Evolutionary conservation across 2,329 filamentous ascomycete species (phyloP).

Genomic region (Aspergillus pseudoviridinutans): DNA sequence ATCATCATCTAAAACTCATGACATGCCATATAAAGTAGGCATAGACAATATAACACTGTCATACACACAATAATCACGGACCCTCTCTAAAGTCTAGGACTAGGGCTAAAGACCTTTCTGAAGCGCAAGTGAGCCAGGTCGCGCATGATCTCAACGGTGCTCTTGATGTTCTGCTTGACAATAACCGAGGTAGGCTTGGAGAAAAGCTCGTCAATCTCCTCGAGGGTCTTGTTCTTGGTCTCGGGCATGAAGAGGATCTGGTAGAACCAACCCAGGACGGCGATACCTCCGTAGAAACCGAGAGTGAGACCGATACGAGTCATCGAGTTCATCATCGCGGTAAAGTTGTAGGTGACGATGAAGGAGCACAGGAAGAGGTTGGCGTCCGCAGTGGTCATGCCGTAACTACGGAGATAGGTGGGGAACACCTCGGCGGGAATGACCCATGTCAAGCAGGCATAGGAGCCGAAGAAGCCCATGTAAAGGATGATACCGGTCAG

Average conservation of each 20-base stretch:
- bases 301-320: conserved; percentile 61
- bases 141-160: conserved; percentile 41
- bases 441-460: conserved; percentile 63
- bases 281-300: conserved; percentile 72
- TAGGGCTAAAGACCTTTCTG: conserved; percentile 45
- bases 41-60: not conserved
- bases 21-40: not conserved
- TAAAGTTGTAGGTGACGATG: conserved; percentile 73
- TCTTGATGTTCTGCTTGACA: conserved; percentile 55
- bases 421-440: conserved; percentile 67
- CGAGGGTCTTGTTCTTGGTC: conserved; percentile 65
- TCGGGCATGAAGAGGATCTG: conserved; percentile 73
- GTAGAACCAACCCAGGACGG: conserved; percentile 66
- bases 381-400: conserved; percentile 67
- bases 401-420: conserved; percentile 67
- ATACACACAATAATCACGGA: not conserved
- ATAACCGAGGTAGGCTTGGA: conserved; percentile 59
- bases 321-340: conserved; percentile 66
- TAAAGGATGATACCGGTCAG: conserved; percentile 58
- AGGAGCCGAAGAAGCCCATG: conserved; percentile 65
- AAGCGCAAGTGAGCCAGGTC: conserved; percentile 44
- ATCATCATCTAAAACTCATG: not conserved
- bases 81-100: conserved; percentile 10
- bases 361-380: conserved; percentile 68
- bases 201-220: conserved; percentile 69